Evolutionary conservation across 768 basidiomycete genomes (phyloP).

Genomic region (Tubosaeta sp.): DNA sequence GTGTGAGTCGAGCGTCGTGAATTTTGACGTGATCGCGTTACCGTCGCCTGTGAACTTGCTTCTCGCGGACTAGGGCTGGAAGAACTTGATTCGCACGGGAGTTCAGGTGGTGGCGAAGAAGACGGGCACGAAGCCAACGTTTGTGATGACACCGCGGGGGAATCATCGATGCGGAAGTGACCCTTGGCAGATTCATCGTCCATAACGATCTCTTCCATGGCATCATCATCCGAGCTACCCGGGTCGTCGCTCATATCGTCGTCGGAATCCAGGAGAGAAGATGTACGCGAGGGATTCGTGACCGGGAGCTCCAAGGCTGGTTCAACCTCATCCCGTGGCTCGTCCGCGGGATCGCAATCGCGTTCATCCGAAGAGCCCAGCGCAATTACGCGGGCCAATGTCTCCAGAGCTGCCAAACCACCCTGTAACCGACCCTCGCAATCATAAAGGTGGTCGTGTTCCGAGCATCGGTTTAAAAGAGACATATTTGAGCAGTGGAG

Average conservation of each 20-base stretch:
- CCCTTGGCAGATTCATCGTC: conserved; percentile 52
- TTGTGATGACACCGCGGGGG: conserved; percentile 30
- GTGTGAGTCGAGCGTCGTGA: conserved; percentile 43
- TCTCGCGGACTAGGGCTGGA: conserved; percentile 26
- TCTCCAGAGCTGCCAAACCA: conserved; percentile 81
- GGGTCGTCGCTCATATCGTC: conserved; percentile 74
- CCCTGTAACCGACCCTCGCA: conserved; percentile 80
- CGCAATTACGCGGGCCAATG: conserved; percentile 79
- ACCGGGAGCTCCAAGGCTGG: conserved; percentile 69
- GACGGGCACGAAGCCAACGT: conserved; percentile 26
- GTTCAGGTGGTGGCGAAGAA: conserved; percentile 30
- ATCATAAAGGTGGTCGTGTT: conserved; percentile 72
- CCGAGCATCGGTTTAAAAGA: conserved; percentile 76
- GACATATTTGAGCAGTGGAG: conserved; percentile 99
- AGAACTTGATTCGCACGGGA: conserved; percentile 27
- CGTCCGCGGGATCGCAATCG: conserved; percentile 56
- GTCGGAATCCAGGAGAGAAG: conserved; percentile 61
- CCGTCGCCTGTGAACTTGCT: conserved; percentile 31
- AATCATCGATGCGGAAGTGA: conserved; percentile 26
- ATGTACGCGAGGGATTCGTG: conserved; percentile 46
- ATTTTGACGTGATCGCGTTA: conserved; percentile 50
- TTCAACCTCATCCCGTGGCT: conserved; percentile 52
- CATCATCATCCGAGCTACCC: conserved; percentile 73
- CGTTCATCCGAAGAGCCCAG: conserved; percentile 52
- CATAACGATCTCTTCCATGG: conserved; percentile 80